Base-by-base conservation (phyloP, 2,329 filamentous ascomycete genomes). In the Penicillium freii region DNA sequence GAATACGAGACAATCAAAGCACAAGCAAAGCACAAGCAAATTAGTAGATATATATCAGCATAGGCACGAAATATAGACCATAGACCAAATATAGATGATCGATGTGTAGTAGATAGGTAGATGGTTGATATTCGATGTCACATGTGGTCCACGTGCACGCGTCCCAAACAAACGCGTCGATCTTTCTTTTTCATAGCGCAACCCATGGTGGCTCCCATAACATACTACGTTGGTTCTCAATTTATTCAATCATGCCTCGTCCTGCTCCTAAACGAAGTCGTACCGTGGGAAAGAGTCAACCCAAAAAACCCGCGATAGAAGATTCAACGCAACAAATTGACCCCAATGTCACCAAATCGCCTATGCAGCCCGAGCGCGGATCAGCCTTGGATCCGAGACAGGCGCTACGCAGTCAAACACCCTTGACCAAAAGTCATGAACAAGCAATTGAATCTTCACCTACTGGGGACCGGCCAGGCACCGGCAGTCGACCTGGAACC, bases 381-480 rank as follows among this genome's bases (percentile, higher is more conserved):
- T 58, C 64, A 19, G 60, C 42, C 15, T 49, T 61, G 21, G 64
- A 65, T 38, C 60, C 62, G 43, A 56, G 58, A 58, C 66, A 51
- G 36, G 63, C 65, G 36, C 56, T 64, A 19, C 66, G 62, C 43
- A 66, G 63, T 38, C 69, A 71, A 58, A 75, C 73, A 19, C 73
- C 73, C 23, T 58, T 70, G 29, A 45, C 62, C 17, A 73, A 67
- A 54, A 54, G 58, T n/a, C 59, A 73, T 49, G 72, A 74, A 42
- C 62, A 70, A 44, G 70, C 71, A 31, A 69, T 75, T 34, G 69
- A 67, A 36, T 75, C 73, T 6, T 75, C 73, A 4, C 73, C 73
- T 6, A 62, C 56, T 23, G 69, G 67, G 15, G 71, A 73, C 54
- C 68, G 62, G 43, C 59, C 62, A 21, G 71, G 62, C 25, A 74